A percentile compares a stretch with the other conserved stretches of the same genome.
phyloP scores from a whole-genome alignment of 305 asterid genomes.

The Euphrasia arctica region DNA sequence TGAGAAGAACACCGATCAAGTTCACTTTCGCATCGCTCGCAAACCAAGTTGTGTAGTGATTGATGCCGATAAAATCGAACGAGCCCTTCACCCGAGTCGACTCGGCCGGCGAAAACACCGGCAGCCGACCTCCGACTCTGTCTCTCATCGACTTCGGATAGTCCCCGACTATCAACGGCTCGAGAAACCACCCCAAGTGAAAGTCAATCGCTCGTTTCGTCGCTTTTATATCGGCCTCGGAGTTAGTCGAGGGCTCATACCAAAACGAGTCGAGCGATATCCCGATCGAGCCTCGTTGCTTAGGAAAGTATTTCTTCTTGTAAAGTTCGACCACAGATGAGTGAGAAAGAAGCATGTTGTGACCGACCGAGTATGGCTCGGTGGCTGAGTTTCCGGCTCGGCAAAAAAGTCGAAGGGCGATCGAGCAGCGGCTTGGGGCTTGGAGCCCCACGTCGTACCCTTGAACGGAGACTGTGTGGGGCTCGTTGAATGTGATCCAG shows the following conservation, averaged over 20 bases:
- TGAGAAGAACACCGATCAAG: constrained; percentile 52
- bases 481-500: constrained; percentile 97
- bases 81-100: constrained; percentile 60
- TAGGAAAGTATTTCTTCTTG: too few species aligned
- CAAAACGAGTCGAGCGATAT: too few species aligned
- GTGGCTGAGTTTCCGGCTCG: constrained; percentile 71
- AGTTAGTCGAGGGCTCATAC: too few species aligned
- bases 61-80: constrained; percentile 92
- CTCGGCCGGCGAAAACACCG: constrained; percentile 49
- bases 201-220: too few species aligned
- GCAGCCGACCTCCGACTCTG: constrained; percentile 67
- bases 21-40: constrained; percentile 43
- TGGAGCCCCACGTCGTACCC: constrained; percentile 80
- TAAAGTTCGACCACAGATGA: constrained; percentile 60
- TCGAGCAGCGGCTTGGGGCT: constrained; percentile 77
- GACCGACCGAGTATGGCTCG: constrained; percentile 80
- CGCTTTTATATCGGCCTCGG: too few species aligned
- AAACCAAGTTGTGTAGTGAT: constrained; percentile 96
- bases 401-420: constrained; percentile 38
- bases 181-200: too few species aligned
- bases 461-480: constrained; percentile 67
- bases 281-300: too few species aligned
- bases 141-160: constrained; percentile 77
- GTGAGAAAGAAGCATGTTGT: constrained; percentile 70
- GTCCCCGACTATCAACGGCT: constrained; percentile 74